These are phyloP conservation scores for Xylogone sp. DNA, from an alignment of 2,329 filamentous ascomycete species.

Conservation along the genomic window DNA sequence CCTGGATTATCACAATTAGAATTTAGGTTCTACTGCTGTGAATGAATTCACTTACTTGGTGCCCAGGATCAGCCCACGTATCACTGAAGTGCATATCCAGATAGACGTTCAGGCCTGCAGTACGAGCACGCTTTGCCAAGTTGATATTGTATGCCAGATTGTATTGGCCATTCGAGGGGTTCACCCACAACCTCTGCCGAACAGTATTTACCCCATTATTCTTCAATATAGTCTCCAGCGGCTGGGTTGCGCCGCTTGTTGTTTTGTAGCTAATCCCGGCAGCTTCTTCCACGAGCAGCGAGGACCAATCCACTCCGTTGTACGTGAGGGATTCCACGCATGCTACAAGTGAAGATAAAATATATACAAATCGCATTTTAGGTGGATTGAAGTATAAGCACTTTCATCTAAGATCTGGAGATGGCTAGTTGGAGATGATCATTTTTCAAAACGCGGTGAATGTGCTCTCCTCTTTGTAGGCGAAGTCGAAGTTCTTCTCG, in stretches of 20 bases:
- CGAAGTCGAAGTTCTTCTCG: too few relatives aligned
- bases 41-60: too few relatives aligned
- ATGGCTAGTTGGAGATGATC: too few relatives aligned
- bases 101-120: constrained; percentile 53
- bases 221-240: constrained; percentile 61
- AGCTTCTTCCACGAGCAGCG: constrained; percentile 58
- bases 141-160: constrained; percentile 67
- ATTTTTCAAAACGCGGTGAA: too few relatives aligned
- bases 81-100: constrained; percentile 66
- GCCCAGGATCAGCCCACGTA: constrained; percentile 65
- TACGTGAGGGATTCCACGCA: constrained; percentile 60
- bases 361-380: too few relatives aligned
- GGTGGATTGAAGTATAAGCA: too few relatives aligned
- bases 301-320: constrained; percentile 69
- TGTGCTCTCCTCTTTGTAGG: too few relatives aligned
- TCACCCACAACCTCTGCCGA: constrained; percentile 70
- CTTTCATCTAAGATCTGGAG: too few relatives aligned
- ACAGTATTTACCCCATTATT: constrained; percentile 64
- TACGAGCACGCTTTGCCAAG: constrained; percentile 61
- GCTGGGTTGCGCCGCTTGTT: constrained; percentile 43
- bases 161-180: constrained; percentile 60
- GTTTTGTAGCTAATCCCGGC: constrained; percentile 59
- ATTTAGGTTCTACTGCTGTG: too few relatives aligned
- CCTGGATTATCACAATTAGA: too few relatives aligned
- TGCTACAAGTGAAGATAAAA: too few relatives aligned